phyloP scores from a whole-genome alignment of 2,329 filamentous ascomycete genomes.

The Parastagonospora nodorum region DNA sequence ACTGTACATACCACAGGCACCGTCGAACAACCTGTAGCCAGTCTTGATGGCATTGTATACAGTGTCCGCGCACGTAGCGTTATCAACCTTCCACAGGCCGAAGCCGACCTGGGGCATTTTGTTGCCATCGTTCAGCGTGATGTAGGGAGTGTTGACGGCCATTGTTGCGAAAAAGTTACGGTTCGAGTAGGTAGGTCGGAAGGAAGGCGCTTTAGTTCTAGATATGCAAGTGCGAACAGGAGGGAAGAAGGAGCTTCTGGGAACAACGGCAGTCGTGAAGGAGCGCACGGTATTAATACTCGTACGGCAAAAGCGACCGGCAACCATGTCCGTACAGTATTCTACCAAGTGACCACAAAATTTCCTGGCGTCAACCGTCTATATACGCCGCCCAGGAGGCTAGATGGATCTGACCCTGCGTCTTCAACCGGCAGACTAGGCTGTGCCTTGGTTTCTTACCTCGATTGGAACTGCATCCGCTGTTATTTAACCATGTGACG shows the following conservation, averaged over 20 bases:
- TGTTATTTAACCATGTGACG: constrained; percentile 25
- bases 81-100: constrained; percentile 43
- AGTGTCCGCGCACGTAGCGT: constrained; percentile 36
- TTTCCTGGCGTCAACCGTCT: constrained; percentile 20
- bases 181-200: constrained; percentile 5
- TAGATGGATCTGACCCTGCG: constrained; percentile 25
- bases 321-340: constrained; percentile 22
- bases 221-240: constrained; percentile 8
- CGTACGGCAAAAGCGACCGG: constrained; percentile 18
- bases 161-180: constrained; percentile 28
- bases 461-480: constrained; percentile 18
- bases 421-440: constrained; percentile 28
- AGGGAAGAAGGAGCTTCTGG: constrained; percentile 13
- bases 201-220: constrained; percentile 2
- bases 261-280: constrained; percentile 11
- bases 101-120: constrained; percentile 45
- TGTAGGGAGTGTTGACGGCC: constrained; percentile 32
- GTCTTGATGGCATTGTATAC: constrained; percentile 46
- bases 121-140: constrained; percentile 43
- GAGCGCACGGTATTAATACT: constrained; percentile 30
- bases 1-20: constrained; percentile 41
- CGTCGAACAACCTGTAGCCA: constrained; percentile 46
- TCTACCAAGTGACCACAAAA: constrained; percentile 18
- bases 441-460: constrained; percentile 17
- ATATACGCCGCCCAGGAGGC: constrained; percentile 28